Conservation (phyloP, 2,329 filamentous ascomycete species). For the Aspergillus glaucus region DNA sequence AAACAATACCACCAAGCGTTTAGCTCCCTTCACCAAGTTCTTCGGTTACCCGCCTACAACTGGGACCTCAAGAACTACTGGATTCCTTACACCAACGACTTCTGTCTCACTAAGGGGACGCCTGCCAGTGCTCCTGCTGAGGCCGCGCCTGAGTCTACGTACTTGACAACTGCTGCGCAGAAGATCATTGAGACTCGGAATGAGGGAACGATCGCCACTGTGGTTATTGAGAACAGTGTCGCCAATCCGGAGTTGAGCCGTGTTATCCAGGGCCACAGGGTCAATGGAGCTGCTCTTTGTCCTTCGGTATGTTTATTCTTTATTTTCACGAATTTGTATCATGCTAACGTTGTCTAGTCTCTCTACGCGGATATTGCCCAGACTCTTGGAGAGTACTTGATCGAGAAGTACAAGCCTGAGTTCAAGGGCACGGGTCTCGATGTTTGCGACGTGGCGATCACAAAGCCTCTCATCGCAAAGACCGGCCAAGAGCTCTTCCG, state of each 20-base stretch:
- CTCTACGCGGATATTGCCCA: conserved; percentile 34
- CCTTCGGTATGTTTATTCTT: conserved; percentile 23
- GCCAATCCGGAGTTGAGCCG: conserved; percentile 27
- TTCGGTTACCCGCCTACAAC: conserved; percentile 32
- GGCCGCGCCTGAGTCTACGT: conserved; percentile 14
- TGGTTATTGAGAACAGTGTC: conserved; percentile 32
- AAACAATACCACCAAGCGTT: conserved; percentile 41
- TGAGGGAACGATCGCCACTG: conserved; percentile 18
- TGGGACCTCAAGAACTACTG: conserved; percentile 39
- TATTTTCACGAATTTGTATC: not conserved
- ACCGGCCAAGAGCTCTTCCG: conserved; percentile 34
- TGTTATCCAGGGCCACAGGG: conserved; percentile 32
- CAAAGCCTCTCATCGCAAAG: conserved; percentile 52
- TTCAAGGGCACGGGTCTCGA: conserved; percentile 26
- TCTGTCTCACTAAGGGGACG: conserved; percentile 26
- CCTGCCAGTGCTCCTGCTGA: conserved; percentile 15
- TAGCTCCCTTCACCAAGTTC: conserved; percentile 20
- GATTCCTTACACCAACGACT: conserved; percentile 33
- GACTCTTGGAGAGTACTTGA: conserved; percentile 28
- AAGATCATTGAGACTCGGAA: conserved; percentile 23
- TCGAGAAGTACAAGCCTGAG: conserved; percentile 29
- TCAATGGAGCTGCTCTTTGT: conserved; percentile 30
- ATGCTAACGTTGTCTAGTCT: conserved; percentile 15
- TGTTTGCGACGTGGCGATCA: conserved; percentile 29
- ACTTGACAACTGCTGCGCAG: conserved; percentile 26